These are phyloP conservation scores for Saussurea involucrata DNA, from an alignment of 129 eudicot genomes.

Conservation along the genomic window DNA sequence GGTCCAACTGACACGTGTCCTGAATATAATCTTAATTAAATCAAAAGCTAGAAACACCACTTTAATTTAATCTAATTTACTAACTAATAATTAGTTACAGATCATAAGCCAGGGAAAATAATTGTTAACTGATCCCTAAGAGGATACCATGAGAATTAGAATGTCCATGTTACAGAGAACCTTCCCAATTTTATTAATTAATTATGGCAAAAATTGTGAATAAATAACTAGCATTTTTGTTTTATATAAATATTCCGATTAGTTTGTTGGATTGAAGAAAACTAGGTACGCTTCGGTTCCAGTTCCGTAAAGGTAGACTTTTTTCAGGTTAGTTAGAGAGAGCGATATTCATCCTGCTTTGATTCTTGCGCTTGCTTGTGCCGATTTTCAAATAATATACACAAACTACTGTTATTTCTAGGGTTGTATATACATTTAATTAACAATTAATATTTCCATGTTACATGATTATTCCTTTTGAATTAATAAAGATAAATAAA, in stretches of 20 bases:
- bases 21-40: not conserved
- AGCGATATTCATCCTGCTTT: too few relatives aligned
- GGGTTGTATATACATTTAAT: not conserved
- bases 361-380: too few relatives aligned
- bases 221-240: not conserved
- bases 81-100: constrained; percentile 21
- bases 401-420: not conserved
- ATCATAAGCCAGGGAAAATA: constrained; percentile 31
- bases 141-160: constrained; percentile 37
- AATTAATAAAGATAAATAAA: not conserved
- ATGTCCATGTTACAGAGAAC: constrained; percentile 37
- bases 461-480: constrained; percentile 26
- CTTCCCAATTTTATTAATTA: constrained; percentile 11
- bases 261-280: not conserved
- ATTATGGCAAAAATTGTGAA: not conserved
- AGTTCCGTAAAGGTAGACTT: too few relatives aligned
- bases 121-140: constrained; percentile 44
- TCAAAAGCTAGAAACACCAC: constrained; percentile 6
- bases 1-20: constrained; percentile 30
- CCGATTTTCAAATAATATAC: not conserved
- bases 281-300: too few relatives aligned
- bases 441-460: constrained; percentile 25
- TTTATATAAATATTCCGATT: not conserved
- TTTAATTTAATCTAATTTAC: constrained; percentile 5
- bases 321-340: too few relatives aligned